Conservation (phyloP, 345 rosid species). For the Aurinia saxatilis region DNA sequence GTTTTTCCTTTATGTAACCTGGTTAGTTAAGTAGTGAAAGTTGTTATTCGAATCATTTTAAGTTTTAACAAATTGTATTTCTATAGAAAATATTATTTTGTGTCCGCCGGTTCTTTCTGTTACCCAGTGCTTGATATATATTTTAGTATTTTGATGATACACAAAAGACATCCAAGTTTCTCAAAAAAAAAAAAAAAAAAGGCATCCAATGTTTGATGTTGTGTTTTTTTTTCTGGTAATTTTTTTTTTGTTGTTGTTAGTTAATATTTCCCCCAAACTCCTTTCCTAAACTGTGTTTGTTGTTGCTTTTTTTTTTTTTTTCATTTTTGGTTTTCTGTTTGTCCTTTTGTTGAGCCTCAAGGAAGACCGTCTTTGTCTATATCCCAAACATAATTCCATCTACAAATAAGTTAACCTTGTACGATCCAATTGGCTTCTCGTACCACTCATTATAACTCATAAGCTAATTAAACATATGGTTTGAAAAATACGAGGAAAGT, state of each 20-base stretch:
- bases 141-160: not conserved
- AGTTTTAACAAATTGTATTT: not conserved
- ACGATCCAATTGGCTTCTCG: not conserved
- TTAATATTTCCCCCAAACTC: too few species aligned
- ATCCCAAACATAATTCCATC: too few species aligned
- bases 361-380: too few species aligned
- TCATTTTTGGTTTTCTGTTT: too few species aligned
- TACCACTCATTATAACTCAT: not conserved
- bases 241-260: not conserved
- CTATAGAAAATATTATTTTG: not conserved
- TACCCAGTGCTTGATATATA: not conserved
- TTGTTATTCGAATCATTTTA: not conserved
- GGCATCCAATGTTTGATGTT: not conserved
- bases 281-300: too few species aligned
- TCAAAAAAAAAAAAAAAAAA: too few species aligned
- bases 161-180: too few species aligned
- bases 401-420: not conserved
- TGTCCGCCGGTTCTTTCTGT: not conserved
- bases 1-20: not conserved
- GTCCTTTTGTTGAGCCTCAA: too few species aligned
- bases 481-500: too few species aligned
- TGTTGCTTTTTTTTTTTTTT: too few species aligned
- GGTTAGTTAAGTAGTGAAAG: not conserved
- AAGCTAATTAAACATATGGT: too few species aligned
- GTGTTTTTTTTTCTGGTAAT: not conserved